These are phyloP conservation scores for Pascua guehoae DNA, from an alignment of 1,284 basidiomycete species.

Conservation along the genomic window DNA sequence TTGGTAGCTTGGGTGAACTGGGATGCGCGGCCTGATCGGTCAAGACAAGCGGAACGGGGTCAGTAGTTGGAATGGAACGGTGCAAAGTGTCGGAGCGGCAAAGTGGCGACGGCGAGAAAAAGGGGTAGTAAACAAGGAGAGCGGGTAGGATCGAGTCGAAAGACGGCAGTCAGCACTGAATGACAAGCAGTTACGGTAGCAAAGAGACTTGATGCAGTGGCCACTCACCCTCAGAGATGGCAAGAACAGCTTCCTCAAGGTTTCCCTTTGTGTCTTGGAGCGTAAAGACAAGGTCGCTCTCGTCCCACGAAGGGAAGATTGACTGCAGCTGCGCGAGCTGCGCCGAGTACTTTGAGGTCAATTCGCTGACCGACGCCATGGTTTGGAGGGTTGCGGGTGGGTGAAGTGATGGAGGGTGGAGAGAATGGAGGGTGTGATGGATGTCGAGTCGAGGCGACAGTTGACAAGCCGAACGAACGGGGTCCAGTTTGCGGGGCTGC, in stretches of 20 bases:
- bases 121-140: background rate
- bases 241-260: constrained; percentile 47
- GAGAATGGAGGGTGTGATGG: background rate
- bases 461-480: too few species aligned
- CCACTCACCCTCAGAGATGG: constrained; percentile 48
- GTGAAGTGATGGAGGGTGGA: background rate
- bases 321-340: constrained; percentile 43
- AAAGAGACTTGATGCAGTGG: too few species aligned
- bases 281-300: constrained; percentile 44
- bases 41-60: background rate
- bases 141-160: background rate
- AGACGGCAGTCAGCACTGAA: constrained; percentile 4
- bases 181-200: background rate
- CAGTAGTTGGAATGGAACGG: background rate
- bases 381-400: constrained; percentile 6
- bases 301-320: constrained; percentile 50
- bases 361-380: constrained; percentile 42
- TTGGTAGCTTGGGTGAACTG: constrained; percentile 49
- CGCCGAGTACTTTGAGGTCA: constrained; percentile 39
- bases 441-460: background rate
- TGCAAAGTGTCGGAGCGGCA: background rate
- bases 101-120: background rate
- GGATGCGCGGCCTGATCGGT: constrained; percentile 43
- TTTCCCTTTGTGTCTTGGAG: constrained; percentile 48
- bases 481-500: background rate